Percentiles rank a stretch among this genome's conserved stretches.
Conservation (phyloP, 73 alveolate genomes). For the Blepharisma japonicum region DNA sequence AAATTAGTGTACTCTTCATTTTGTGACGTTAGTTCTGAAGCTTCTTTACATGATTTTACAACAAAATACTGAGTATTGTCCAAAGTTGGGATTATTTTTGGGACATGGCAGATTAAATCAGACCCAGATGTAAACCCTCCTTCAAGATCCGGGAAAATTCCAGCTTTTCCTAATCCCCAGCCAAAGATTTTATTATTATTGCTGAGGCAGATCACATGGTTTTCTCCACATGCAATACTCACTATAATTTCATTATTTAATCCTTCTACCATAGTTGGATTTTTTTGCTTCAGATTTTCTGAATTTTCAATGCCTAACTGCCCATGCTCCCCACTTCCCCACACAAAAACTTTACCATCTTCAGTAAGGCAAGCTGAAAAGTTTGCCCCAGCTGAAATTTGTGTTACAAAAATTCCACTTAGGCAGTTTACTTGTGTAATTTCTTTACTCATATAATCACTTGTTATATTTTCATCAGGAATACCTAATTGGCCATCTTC, state of each 20-base stretch:
- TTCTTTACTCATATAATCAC: not conserved
- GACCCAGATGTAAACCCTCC: conserved; percentile 23
- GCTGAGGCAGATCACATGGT: conserved; percentile 64
- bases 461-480: not conserved
- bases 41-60: no score
- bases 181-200: conserved; percentile 66
- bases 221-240: conserved; percentile 72
- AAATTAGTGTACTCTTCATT: no score
- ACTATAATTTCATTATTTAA: conserved; percentile 39
- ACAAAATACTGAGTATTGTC: no score
- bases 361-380: conserved; percentile 68
- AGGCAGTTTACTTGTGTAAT: not conserved
- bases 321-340: conserved; percentile 88
- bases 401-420: conserved; percentile 36
- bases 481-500: conserved; percentile 60
- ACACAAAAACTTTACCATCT: conserved; percentile 67
- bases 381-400: conserved; percentile 77
- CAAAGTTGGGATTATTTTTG: not conserved
- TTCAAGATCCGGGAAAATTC: not conserved
- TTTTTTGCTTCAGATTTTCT: conserved; percentile 21
- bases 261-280: conserved; percentile 41
- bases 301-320: conserved; percentile 68
- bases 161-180: conserved; percentile 86
- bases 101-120: conserved; percentile 26
- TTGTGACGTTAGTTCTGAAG: no score